Conservation (phyloP, 768 basidiomycete genomes). For the Collybia sordida region DNA sequence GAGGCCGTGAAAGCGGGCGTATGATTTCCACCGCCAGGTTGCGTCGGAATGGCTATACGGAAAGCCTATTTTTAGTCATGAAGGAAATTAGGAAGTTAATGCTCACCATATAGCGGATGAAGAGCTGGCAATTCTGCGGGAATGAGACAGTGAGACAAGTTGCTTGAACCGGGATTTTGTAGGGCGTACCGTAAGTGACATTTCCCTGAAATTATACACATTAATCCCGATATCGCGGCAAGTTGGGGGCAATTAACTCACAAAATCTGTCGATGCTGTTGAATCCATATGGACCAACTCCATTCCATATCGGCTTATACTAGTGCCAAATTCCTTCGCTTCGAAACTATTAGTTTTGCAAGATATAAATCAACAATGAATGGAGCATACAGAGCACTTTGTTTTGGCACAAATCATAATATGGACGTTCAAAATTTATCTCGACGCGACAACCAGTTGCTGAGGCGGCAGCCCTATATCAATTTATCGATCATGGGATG, state of each 20-base stretch:
- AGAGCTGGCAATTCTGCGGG: conserved; percentile 56
- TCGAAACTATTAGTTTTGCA: not conserved
- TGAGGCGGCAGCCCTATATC: conserved; percentile 58
- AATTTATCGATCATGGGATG: conserved; percentile 6
- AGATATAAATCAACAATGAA: not conserved
- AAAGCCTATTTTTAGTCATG: conserved; percentile 24
- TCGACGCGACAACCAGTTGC: conserved; percentile 60
- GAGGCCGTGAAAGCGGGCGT: conserved; percentile 65
- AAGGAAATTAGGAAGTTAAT: conserved; percentile 1
- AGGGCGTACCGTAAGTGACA: conserved; percentile 56
- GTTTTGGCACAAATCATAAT: conserved; percentile 64
- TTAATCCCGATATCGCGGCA: conserved; percentile 5
- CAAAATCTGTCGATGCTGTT: conserved; percentile 78
- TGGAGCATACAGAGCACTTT: conserved; percentile 43
- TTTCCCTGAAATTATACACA: conserved; percentile 53
- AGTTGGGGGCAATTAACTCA: conserved; percentile 37
- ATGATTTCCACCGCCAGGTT: conserved; percentile 72
- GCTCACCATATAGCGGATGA: conserved; percentile 62
- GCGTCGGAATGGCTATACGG: conserved; percentile 66
- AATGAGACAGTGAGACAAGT: conserved; percentile 13
- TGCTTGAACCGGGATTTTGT: not conserved
- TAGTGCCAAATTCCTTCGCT: conserved; percentile 57
- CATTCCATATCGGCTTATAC: conserved; percentile 47
- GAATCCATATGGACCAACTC: conserved; percentile 25
- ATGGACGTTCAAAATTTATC: conserved; percentile 38